Percentiles rank a stretch among this genome's conserved stretches.
Conservation (phyloP, 2,329 filamentous ascomycete species). For the Exophiala viscosa region DNA sequence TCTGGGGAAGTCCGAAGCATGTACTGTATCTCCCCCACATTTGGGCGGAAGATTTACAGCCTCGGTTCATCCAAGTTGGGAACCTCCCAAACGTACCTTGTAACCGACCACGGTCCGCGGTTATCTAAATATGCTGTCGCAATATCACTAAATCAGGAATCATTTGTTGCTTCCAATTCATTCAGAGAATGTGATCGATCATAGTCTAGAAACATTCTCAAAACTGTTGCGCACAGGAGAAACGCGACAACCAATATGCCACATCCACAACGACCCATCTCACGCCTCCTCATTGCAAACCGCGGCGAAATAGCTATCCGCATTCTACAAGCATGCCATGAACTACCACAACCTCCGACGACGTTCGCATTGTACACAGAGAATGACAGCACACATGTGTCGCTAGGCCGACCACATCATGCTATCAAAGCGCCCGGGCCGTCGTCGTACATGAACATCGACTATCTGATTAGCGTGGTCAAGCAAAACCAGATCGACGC, state of each 20-base stretch:
- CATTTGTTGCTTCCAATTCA: too few species aligned
- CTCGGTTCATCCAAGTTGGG: too few species aligned
- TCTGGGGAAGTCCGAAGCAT: too few species aligned
- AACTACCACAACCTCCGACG: slow-evolving; percentile 49
- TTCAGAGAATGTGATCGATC: too few species aligned
- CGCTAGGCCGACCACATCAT: slow-evolving; percentile 45
- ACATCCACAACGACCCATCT: slow-evolving; percentile 38
- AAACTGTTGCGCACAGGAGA: not conserved
- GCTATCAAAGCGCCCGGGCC: slow-evolving; percentile 49
- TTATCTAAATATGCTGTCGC: too few species aligned
- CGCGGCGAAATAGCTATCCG: slow-evolving; percentile 61
- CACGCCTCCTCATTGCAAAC: slow-evolving; percentile 49
- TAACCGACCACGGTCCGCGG: too few species aligned
- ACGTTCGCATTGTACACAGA: slow-evolving; percentile 56
- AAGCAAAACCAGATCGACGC: slow-evolving; percentile 52
- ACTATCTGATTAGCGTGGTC: slow-evolving; percentile 22
- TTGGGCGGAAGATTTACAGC: too few species aligned
- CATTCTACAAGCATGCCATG: slow-evolving; percentile 57
- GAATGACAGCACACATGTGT: slow-evolving; percentile 54
- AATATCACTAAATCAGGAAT: too few species aligned
- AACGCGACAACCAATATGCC: slow-evolving; percentile 7
- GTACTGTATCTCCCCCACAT: too few species aligned
- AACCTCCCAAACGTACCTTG: too few species aligned
- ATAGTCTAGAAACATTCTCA: not conserved
- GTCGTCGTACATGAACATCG: slow-evolving; percentile 52